A percentile compares a stretch with the other conserved stretches of the same genome.
phyloP scores from a whole-genome alignment of 192 early-diverging fungal genomes.

The Bifiguratus adelaidae region DNA sequence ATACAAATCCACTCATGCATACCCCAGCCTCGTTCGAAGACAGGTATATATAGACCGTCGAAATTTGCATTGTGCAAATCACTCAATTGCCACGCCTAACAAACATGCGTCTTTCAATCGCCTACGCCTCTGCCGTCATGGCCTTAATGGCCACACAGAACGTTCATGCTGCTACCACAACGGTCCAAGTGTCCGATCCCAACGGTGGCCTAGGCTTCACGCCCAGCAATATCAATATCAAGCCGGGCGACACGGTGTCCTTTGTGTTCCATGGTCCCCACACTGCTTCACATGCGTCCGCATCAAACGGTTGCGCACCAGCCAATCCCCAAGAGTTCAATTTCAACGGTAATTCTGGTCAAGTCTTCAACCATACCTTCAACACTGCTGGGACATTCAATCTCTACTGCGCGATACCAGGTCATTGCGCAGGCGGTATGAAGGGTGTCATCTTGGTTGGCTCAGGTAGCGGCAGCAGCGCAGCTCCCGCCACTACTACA shows the following conservation, averaged over 20 bases:
- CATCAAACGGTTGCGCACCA: background rate
- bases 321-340: background rate
- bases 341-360: conserved; percentile 1
- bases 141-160: too few relatives aligned
- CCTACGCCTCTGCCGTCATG: too few relatives aligned
- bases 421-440: conserved; percentile 3
- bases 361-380: conserved; percentile 1
- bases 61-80: too few relatives aligned
- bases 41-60: too few relatives aligned
- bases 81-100: too few relatives aligned
- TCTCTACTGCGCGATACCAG: background rate
- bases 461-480: background rate
- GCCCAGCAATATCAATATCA: conserved; percentile 1
- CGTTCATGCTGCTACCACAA: too few relatives aligned
- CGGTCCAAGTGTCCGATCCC: too few relatives aligned
- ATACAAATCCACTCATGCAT: too few relatives aligned
- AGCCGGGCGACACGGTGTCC: background rate
- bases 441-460: conserved; percentile 3
- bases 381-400: conserved; percentile 2
- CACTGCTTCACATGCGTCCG: background rate
- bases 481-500: background rate
- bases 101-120: too few relatives aligned
- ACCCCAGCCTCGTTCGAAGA: too few relatives aligned
- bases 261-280: background rate
- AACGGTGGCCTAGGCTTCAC: too few relatives aligned